A percentile compares a stretch with the other conserved stretches of the same genome.
Conservation (phyloP, 345 rosid genomes). For the Angophora floribunda region DNA sequence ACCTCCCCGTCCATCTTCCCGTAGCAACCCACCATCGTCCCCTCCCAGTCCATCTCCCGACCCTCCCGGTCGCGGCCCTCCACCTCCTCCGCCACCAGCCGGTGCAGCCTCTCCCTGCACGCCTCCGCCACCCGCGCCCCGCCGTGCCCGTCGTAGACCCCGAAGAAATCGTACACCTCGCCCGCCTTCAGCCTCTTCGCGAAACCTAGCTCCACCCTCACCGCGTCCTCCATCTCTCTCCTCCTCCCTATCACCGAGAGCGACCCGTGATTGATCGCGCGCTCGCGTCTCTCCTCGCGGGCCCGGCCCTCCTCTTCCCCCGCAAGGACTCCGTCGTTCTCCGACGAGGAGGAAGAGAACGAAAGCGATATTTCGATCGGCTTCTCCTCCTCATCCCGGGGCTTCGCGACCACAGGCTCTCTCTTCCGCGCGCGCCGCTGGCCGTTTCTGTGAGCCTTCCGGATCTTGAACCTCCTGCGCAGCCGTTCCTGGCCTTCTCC, state of each 20-base stretch:
- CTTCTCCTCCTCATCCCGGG: background rate
- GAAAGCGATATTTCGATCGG: slow-evolving; percentile 14
- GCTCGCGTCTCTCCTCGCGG: background rate
- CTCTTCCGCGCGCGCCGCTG: background rate
- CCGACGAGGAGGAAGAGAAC: slow-evolving; percentile 9
- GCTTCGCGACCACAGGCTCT: slow-evolving; percentile 5
- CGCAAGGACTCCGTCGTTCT: background rate
- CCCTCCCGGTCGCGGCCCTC: background rate
- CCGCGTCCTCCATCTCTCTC: slow-evolving; percentile 62
- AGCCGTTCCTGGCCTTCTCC: slow-evolving; percentile 1
- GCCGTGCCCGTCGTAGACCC: slow-evolving; percentile 70
- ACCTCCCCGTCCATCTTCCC: slow-evolving; percentile 40
- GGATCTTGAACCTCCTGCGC: slow-evolving; percentile 18
- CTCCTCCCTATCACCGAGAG: slow-evolving; percentile 58
- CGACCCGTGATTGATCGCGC: slow-evolving; percentile 11
- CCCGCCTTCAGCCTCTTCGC: background rate
- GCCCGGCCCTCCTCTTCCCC: background rate
- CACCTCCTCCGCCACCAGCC: slow-evolving; percentile 25
- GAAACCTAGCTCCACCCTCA: slow-evolving; percentile 37
- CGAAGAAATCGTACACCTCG: slow-evolving; percentile 34
- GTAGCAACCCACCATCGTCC: slow-evolving; percentile 36
- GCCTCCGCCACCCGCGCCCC: slow-evolving; percentile 56
- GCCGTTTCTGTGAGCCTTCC: background rate
- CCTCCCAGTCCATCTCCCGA: slow-evolving; percentile 29
- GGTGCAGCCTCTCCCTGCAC: slow-evolving; percentile 48